These are phyloP conservation scores for Lagenaria siceraria DNA, from an alignment of 306 rosid species.

Conservation along the genomic window DNA sequence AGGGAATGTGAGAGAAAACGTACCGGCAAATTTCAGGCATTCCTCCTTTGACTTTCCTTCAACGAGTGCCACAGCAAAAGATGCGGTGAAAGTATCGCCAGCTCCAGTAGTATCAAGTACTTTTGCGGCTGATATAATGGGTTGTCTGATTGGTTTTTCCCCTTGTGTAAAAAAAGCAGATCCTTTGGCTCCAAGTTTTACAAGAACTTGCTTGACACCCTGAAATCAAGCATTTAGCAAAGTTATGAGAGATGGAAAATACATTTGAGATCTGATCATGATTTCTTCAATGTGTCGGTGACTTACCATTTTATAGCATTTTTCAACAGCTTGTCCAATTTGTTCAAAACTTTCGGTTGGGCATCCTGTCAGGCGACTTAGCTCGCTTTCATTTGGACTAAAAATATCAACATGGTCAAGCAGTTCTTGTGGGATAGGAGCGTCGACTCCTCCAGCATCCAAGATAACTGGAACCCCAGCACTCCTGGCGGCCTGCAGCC, in stretches of 20 bases:
- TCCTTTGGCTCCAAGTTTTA: constrained; percentile 79
- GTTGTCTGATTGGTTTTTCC: constrained; percentile 65
- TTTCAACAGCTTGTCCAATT: constrained; percentile 43
- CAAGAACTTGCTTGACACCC: constrained; percentile 87
- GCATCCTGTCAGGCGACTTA: constrained; percentile 58
- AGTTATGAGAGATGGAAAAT: background rate
- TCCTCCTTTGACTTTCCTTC: constrained; percentile 69
- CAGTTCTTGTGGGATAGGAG: constrained; percentile 59
- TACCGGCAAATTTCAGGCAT: constrained; percentile 74
- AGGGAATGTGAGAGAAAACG: background rate
- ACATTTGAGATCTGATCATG: background rate
- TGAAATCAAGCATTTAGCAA: constrained; percentile 11
- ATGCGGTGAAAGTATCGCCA: constrained; percentile 86
- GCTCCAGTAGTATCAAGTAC: constrained; percentile 90
- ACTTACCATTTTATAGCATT: constrained; percentile 72
- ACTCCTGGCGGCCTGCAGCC: constrained; percentile 60
- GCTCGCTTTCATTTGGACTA: constrained; percentile 87
- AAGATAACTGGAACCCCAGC: constrained; percentile 67
- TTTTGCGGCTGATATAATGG: constrained; percentile 40
- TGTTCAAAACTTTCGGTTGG: constrained; percentile 60
- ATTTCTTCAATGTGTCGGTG: background rate
- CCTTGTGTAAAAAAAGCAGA: constrained; percentile 74
- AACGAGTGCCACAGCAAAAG: constrained; percentile 80
- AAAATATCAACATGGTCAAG: constrained; percentile 55
- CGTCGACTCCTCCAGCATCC: constrained; percentile 84